Conservation (phyloP, 805 yeast species). For the Saccharomyces eubayanus region DNA sequence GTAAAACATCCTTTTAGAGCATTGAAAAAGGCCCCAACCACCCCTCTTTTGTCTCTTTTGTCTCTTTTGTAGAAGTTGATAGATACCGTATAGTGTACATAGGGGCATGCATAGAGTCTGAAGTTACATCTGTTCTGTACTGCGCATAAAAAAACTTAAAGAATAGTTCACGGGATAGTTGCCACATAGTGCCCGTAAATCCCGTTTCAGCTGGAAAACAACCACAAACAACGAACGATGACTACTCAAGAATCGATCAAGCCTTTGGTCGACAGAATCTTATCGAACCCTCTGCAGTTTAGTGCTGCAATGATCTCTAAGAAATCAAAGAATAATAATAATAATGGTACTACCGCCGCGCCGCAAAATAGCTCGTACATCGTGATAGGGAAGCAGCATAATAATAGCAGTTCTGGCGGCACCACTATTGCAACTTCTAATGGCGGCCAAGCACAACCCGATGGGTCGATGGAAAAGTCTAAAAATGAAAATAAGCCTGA, state of each 20-base stretch:
- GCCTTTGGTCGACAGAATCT: slow-evolving; percentile 56
- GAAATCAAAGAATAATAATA: neutral
- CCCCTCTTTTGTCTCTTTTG: neutral
- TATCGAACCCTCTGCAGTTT: slow-evolving; percentile 55
- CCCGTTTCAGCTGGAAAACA: neutral
- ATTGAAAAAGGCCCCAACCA: neutral
- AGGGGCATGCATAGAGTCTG: neutral
- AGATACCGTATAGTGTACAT: neutral
- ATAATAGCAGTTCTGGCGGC: neutral
- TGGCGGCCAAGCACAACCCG: neutral
- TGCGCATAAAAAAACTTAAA: neutral
- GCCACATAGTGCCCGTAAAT: neutral
- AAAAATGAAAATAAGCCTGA: slow-evolving; percentile 40
- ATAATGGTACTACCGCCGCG: neutral
- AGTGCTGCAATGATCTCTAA: slow-evolving; percentile 21
- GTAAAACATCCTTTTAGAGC: neutral
- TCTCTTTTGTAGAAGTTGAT: neutral
- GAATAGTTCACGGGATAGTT: neutral
- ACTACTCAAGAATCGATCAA: slow-evolving; percentile 25
- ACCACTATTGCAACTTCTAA: neutral
- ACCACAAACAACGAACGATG: slow-evolving; percentile 7
- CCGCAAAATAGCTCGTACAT: slow-evolving; percentile 41
- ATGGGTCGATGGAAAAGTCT: slow-evolving; percentile 4
- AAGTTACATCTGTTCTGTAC: neutral
- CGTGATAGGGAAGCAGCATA: slow-evolving; percentile 26